These are phyloP conservation scores for Aspergillus indologenus DNA, from an alignment of 495 filamentous ascomycete species.

Conservation along the genomic window DNA sequence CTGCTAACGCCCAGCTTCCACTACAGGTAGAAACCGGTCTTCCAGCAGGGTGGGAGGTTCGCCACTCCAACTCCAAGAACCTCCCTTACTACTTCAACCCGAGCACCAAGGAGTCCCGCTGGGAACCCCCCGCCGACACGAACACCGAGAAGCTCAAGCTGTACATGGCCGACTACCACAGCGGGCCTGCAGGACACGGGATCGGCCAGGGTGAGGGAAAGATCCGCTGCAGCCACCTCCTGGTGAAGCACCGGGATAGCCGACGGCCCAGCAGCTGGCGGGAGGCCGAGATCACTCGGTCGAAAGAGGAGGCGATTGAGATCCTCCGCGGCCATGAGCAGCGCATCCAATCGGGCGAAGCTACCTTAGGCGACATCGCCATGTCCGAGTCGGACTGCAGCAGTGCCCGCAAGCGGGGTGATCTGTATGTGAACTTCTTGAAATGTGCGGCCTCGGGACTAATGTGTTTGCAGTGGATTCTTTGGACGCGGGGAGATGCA, in stretches of 20 bases:
- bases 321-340: constrained; percentile 72
- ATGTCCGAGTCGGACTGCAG: constrained; percentile 90
- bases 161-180: constrained; percentile 87
- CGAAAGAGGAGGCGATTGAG: constrained; percentile 78
- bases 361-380: constrained; percentile 74
- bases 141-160: constrained; percentile 85
- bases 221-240: constrained; percentile 85
- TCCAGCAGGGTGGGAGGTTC: constrained; percentile 86
- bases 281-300: constrained; percentile 79
- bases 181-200: constrained; percentile 48
- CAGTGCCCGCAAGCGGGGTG: constrained; percentile 88
- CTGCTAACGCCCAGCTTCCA: constrained; percentile 2
- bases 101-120: constrained; percentile 75
- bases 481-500: constrained; percentile 96
- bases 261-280: constrained; percentile 89
- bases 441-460: constrained; percentile 14
- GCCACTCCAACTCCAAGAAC: constrained; percentile 94
- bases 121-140: constrained; percentile 86
- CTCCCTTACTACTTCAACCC: constrained; percentile 98
- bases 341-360: constrained; percentile 66
- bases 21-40: constrained; percentile 70
- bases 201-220: constrained; percentile 64
- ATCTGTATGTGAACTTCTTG: constrained; percentile 57
- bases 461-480: constrained; percentile 60
- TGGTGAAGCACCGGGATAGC: constrained; percentile 89